Conservation (phyloP, 139 green algal genomes). For the Tetraselmis striata region DNA sequence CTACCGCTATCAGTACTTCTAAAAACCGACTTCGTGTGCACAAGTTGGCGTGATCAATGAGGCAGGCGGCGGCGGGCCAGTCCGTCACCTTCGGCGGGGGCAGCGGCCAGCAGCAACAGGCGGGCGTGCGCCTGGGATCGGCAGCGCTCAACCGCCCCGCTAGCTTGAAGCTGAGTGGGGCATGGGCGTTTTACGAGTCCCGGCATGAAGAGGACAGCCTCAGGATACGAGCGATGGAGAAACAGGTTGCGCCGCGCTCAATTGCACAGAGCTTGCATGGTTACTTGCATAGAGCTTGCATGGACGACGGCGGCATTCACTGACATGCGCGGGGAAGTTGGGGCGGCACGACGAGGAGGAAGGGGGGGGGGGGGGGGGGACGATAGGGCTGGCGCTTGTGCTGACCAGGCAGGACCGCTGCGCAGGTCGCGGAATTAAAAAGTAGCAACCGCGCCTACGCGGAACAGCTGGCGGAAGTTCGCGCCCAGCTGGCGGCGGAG, state of each 20-base stretch:
- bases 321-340: too few relatives aligned
- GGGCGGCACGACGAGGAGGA: too few relatives aligned
- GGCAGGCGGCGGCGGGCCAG: too few relatives aligned
- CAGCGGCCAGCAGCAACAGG: neutral
- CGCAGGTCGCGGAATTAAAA: neutral
- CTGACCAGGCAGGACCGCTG: neutral
- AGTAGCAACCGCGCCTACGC: neutral
- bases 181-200: neutral
- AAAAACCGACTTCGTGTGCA: too few relatives aligned
- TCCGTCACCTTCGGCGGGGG: neutral
- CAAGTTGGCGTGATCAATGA: too few relatives aligned
- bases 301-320: too few relatives aligned
- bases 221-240: neutral
- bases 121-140: too few relatives aligned
- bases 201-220: neutral
- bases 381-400: neutral
- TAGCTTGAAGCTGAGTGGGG: neutral
- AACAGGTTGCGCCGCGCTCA: neutral
- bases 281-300: too few relatives aligned
- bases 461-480: neutral
- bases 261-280: neutral
- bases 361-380: too few relatives aligned
- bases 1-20: too few relatives aligned
- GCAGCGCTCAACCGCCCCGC: neutral
- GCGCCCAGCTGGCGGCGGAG: neutral